Evolutionary conservation across 495 filamentous ascomycete species (phyloP).

Genomic region (Penicillium salamii): DNA sequence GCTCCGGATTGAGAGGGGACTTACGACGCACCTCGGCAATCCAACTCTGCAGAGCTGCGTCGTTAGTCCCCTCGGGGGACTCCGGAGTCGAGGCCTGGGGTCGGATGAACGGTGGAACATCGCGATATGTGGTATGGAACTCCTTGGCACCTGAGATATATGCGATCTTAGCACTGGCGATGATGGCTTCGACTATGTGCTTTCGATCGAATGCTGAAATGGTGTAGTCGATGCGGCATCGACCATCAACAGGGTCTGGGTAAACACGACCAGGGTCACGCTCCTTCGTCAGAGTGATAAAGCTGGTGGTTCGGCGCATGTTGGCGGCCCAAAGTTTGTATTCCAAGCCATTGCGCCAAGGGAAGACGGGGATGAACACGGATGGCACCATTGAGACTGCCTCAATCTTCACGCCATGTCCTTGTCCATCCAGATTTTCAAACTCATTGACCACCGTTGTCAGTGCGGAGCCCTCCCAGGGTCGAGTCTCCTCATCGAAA

Average conservation of each 20-base stretch:
- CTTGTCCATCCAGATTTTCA: constrained; percentile 76
- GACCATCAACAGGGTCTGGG: constrained; percentile 65
- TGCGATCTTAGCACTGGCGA: constrained; percentile 69
- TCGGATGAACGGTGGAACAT: constrained; percentile 66
- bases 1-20: constrained; percentile 45
- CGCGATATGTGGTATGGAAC: constrained; percentile 61
- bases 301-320: constrained; percentile 60
- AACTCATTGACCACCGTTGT: constrained; percentile 75
- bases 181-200: constrained; percentile 67
- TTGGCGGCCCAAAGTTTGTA: constrained; percentile 64
- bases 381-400: constrained; percentile 64
- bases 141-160: constrained; percentile 75
- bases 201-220: constrained; percentile 65
- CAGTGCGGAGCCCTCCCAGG: constrained; percentile 79
- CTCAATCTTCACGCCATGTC: constrained; percentile 84
- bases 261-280: constrained; percentile 71
- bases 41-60: constrained; percentile 67
- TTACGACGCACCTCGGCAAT: constrained; percentile 57
- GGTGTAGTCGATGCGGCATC: constrained; percentile 63
- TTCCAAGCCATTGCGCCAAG: constrained; percentile 62
- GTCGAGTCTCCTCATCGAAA: constrained; percentile 62
- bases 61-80: constrained; percentile 55
- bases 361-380: constrained; percentile 52
- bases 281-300: constrained; percentile 70
- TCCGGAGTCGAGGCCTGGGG: constrained; percentile 30